Evolutionary conservation across 2,329 filamentous ascomycete species (phyloP), one percentile per base, ranked within the genome.

Genomic region (Claviceps sp.): DNA sequence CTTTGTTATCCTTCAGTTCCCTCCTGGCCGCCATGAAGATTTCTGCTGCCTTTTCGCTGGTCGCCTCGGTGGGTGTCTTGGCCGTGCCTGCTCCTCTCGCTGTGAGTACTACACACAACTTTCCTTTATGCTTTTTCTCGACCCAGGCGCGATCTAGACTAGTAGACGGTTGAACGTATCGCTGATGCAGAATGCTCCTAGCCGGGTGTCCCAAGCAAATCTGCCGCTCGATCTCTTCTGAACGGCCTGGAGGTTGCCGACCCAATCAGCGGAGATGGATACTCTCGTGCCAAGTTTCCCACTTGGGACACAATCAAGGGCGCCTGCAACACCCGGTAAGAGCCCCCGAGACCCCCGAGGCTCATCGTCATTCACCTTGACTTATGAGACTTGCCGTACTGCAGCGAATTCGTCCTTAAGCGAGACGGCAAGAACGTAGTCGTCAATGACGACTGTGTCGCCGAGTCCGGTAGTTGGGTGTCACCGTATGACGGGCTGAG

Each of bases 401-500:
- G 22, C 13, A 74, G 69, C 50, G 86, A 90, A 62, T 78, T 73
- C 2, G 85, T 91, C 38, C 74, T 91, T 26, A 76, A 81, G 67
- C 83, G 87, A 40, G 86, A 93, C 63, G 87, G 86, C 47, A 77
- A 71, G 13, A 69, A 72, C 57, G 82, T 91, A 11, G 68, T 74
- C 5, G 73, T 75, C 38, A 73, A 76, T 64, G 70, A 66, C 13
- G 71, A 76, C 37, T 94, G 87, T 66, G 68, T 74, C 1, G 66
- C 84, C 0, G 82, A 75, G 0, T 79, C 77, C 3, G 87, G 88
- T 4, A 73, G 70, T 0, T 93, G 88, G 87, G 67, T 64, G 42
- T 83, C 78, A 38, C 83, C 85, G 0, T 93, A 86, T 63, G 87
- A 91, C 60, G 86, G 85, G 16, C 82, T 70, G 0, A 80, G 73